phyloP scores from a whole-genome alignment of 2,329 filamentous ascomycete species.

The Colletotrichum sp. region DNA sequence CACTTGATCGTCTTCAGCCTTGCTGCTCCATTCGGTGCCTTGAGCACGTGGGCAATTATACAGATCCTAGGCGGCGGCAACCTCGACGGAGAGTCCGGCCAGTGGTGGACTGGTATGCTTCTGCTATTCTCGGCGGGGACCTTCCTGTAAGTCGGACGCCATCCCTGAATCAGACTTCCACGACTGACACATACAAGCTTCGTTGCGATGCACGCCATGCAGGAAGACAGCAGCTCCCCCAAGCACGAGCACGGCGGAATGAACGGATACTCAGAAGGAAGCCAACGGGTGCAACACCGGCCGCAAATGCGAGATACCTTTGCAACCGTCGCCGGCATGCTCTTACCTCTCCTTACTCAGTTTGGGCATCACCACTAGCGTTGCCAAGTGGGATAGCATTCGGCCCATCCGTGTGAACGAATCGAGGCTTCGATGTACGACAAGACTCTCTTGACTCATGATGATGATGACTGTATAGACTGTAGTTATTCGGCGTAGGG shows the following conservation, averaged over 20 bases:
- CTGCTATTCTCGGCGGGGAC: conserved; percentile 95
- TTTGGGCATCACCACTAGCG: conserved; percentile 73
- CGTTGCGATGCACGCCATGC: conserved; percentile 98
- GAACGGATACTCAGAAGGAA: conserved; percentile 56
- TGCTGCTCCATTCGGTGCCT: conserved; percentile 84
- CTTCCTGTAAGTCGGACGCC: conserved; percentile 73
- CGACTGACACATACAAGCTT: conserved; percentile 57
- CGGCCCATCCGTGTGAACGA: background rate
- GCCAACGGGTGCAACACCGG: conserved; percentile 57
- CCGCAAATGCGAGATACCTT: conserved; percentile 72
- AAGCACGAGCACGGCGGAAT: conserved; percentile 55
- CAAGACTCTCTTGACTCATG: background rate
- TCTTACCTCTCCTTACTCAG: conserved; percentile 78
- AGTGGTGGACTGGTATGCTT: conserved; percentile 92
- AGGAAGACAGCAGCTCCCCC: conserved; percentile 67
- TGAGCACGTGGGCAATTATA: conserved; percentile 83
- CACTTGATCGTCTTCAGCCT: conserved; percentile 92
- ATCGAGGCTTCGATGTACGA: background rate
- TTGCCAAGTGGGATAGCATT: background rate
- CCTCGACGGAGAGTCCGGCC: conserved; percentile 64
- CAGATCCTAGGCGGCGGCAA: conserved; percentile 71
- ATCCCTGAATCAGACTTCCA: background rate
- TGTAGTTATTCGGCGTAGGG: background rate
- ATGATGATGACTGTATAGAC: conserved; percentile 19
- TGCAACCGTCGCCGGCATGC: conserved; percentile 76